Percentiles rank a stretch among this genome's conserved stretches.
phyloP scores from a whole-genome alignment of 805 yeast species.

The Pichia occidentalis region DNA sequence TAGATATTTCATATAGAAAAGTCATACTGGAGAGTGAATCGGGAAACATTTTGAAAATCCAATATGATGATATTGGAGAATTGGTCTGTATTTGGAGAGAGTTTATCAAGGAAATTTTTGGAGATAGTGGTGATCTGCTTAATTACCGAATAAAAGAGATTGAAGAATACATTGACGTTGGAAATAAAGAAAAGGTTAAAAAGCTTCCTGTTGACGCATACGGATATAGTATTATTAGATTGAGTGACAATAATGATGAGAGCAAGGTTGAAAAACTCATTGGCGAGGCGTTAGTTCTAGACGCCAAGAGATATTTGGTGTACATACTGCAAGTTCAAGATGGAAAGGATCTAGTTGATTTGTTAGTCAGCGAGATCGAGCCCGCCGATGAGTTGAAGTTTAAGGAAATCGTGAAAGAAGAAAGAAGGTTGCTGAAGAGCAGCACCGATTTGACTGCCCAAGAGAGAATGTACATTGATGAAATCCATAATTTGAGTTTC shows the following conservation, averaged over 20 bases:
- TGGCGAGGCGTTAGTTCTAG: slow-evolving; percentile 45
- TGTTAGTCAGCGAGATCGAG: slow-evolving; percentile 55
- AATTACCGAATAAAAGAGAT: slow-evolving; percentile 8
- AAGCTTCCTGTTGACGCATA: slow-evolving; percentile 28
- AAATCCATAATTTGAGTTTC: slow-evolving; percentile 40
- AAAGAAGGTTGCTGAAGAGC: slow-evolving; percentile 29
- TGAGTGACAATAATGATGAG: slow-evolving; percentile 8
- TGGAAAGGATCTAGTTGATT: slow-evolving; percentile 49
- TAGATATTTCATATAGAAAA: slow-evolving; percentile 56
- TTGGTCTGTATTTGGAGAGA: slow-evolving; percentile 37
- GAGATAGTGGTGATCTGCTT: slow-evolving; percentile 7
- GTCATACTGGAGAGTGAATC: slow-evolving; percentile 58
- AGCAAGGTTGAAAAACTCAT: slow-evolving; percentile 6
- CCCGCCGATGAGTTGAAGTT: slow-evolving; percentile 66
- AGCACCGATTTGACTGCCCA: slow-evolving; percentile 11
- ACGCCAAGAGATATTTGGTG: slow-evolving; percentile 75
- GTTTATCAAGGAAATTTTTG: slow-evolving; percentile 31
- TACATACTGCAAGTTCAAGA: slow-evolving; percentile 82
- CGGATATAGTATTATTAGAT: slow-evolving; percentile 10
- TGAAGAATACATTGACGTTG: slow-evolving; percentile 20
- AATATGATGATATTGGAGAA: slow-evolving; percentile 38
- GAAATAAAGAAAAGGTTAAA: slow-evolving; percentile 28
- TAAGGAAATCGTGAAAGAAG: slow-evolving; percentile 45
- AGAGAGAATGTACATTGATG: slow-evolving; percentile 37
- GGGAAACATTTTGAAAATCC: slow-evolving; percentile 33